Conservation (phyloP, 2,329 filamentous ascomycete genomes). For the Diaporthe velutina region DNA sequence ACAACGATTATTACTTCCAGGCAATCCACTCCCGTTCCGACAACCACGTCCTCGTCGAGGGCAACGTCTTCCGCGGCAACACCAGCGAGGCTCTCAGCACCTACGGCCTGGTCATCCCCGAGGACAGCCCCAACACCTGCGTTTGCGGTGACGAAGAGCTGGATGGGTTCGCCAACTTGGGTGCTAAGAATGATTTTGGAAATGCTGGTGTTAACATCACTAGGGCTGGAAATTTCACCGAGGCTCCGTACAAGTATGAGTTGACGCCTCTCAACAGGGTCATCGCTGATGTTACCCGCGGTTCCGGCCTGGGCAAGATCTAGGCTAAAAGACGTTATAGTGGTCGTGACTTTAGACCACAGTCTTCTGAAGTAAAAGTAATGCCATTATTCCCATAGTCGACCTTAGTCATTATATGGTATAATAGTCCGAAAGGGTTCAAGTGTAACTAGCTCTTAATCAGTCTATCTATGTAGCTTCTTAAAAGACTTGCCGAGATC, state of each 20-base stretch:
- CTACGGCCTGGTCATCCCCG: constrained; percentile 5
- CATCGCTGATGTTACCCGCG: neutral
- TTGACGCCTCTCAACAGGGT: neutral
- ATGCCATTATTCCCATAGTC: too few species aligned
- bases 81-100: constrained; percentile 17
- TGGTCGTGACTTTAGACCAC: too few species aligned
- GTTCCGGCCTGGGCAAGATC: constrained; percentile 10
- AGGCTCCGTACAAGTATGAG: neutral
- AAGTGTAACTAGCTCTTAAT: neutral
- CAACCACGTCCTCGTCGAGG: constrained; percentile 20
- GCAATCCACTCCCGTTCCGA: constrained; percentile 12
- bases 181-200: constrained; percentile 3
- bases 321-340: neutral
- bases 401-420: too few species aligned
- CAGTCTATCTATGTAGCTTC: too few species aligned
- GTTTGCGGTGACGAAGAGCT: constrained; percentile 19
- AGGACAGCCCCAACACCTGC: constrained; percentile 25
- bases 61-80: constrained; percentile 13
- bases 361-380: too few species aligned
- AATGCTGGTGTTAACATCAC: constrained; percentile 5
- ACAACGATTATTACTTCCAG: constrained; percentile 17
- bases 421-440: neutral
- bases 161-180: constrained; percentile 16
- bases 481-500: neutral
- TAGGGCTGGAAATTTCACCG: neutral